These are phyloP conservation scores for Ogataea paradorogensis DNA, from an alignment of 805 yeast species.

Conservation along the genomic window DNA sequence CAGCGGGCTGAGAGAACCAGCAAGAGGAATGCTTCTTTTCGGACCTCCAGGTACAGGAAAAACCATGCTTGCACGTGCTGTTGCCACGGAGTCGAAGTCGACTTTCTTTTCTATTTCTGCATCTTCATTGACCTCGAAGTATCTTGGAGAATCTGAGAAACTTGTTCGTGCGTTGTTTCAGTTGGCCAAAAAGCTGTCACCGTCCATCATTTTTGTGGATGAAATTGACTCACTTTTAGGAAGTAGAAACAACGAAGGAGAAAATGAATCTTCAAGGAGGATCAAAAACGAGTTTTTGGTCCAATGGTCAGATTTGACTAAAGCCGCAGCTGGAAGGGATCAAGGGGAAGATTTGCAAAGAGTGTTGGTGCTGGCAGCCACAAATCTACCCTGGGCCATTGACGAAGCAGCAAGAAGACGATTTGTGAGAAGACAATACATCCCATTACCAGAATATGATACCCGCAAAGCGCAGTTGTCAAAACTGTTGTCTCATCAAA, in stretches of 20 bases:
- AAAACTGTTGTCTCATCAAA: conserved; percentile 67
- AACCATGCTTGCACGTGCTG: conserved; percentile 95
- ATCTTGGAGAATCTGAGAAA: conserved; percentile 91
- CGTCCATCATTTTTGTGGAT: conserved; percentile 92
- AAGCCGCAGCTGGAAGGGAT: conserved; percentile 79
- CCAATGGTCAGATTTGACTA: conserved; percentile 91
- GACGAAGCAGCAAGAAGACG: conserved; percentile 96
- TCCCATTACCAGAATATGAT: conserved; percentile 87
- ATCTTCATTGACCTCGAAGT: conserved; percentile 82
- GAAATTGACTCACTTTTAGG: conserved; percentile 91
- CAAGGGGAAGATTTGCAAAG: conserved; percentile 52
- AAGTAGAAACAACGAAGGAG: conserved; percentile 65
- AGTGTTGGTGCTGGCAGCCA: conserved; percentile 89
- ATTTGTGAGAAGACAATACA: conserved; percentile 87
- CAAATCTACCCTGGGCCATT: conserved; percentile 94
- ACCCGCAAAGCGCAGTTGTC: conserved; percentile 71
- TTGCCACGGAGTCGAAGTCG: conserved; percentile 90
- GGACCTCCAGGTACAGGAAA: conserved; percentile 99
- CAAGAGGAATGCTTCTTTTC: conserved; percentile 90
- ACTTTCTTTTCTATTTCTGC: conserved; percentile 92
- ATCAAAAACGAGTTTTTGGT: conserved; percentile 90
- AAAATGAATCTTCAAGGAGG: conserved; percentile 81
- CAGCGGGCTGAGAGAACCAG: conserved; percentile 88
- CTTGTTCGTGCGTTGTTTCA: conserved; percentile 84
- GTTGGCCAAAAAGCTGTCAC: conserved; percentile 81